A percentile compares a stretch with the other conserved stretches of the same genome.
Evolutionary conservation across 352 stramenopile species (phyloP).

Genomic region (Pilasporangium apinafurcum): DNA sequence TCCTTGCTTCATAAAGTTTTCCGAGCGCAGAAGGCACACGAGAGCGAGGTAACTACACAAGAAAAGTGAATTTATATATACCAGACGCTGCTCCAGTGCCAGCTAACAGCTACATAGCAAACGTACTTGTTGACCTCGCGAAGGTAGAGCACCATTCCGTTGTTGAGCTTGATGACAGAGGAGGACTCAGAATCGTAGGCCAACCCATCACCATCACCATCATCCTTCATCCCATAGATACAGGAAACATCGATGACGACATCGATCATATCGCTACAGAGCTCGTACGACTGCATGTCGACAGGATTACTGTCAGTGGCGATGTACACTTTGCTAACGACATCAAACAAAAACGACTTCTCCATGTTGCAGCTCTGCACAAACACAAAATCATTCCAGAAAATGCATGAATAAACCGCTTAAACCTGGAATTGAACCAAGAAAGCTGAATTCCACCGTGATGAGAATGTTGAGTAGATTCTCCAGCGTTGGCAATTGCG

Average conservation of each 20-base stretch:
- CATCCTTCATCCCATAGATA: constrained; percentile 96
- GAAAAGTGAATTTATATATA: constrained; percentile 1
- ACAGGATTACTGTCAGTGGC: constrained; percentile 97
- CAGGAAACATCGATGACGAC: constrained; percentile 98
- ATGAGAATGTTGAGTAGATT: constrained; percentile 98
- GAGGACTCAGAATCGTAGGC: constrained; percentile 96
- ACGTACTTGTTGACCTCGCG: constrained; percentile 89
- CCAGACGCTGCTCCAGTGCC: neutral
- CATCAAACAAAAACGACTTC: constrained; percentile 98
- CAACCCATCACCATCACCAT: constrained; percentile 87
- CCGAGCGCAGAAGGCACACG: constrained; percentile 93
- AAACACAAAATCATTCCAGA: constrained; percentile 1
- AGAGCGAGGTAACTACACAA: constrained; percentile 91
- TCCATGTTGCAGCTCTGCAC: constrained; percentile 96
- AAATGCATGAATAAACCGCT: neutral
- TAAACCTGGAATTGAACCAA: neutral
- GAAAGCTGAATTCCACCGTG: constrained; percentile 28
- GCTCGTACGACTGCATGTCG: constrained; percentile 97
- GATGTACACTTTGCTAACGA: constrained; percentile 99
- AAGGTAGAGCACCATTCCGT: constrained; percentile 96
- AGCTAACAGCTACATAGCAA: neutral
- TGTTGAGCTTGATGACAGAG: constrained; percentile 97
- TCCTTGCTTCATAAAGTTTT: constrained; percentile 97
- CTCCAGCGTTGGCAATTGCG: constrained; percentile 95
- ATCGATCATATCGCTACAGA: constrained; percentile 99